Conservation (phyloP, 2,329 filamentous ascomycete genomes). For the Fusarium citri region DNA sequence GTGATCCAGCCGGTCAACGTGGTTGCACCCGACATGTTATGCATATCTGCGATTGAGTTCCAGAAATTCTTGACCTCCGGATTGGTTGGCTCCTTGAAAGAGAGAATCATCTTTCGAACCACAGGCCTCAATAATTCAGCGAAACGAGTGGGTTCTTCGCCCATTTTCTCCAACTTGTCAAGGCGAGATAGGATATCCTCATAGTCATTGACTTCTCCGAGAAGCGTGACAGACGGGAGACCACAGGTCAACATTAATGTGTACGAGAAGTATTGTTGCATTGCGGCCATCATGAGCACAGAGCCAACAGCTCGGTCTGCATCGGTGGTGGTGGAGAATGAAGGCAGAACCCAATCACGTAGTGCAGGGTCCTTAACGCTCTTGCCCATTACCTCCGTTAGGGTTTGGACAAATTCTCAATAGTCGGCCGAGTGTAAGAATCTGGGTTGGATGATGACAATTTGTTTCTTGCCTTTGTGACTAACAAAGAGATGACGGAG, state of each 20-base stretch:
- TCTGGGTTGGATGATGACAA: fast-evolving
- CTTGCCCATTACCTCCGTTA: fast-evolving
- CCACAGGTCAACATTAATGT: fast-evolving
- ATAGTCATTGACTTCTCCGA: background rate
- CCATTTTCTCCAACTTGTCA: background rate
- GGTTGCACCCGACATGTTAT: fast-evolving
- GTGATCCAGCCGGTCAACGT: background rate
- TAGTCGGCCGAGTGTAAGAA: background rate
- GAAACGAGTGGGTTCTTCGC: background rate
- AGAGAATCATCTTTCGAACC: background rate
- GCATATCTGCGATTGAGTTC: background rate
- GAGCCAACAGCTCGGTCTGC: background rate
- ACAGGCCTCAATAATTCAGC: background rate
- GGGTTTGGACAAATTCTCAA: fast-evolving
- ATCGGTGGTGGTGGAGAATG: background rate
- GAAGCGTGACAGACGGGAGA: background rate
- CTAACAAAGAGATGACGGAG: background rate
- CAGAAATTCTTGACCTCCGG: background rate
- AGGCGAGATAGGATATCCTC: background rate
- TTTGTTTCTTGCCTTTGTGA: fast-evolving
- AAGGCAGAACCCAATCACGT: background rate
- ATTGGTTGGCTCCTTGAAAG: background rate
- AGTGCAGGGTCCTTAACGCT: background rate
- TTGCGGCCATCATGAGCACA: background rate
- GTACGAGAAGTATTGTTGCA: background rate